Base-by-base conservation (phyloP, 2,329 filamentous ascomycete species). In the Colletotrichum shisoi region DNA sequence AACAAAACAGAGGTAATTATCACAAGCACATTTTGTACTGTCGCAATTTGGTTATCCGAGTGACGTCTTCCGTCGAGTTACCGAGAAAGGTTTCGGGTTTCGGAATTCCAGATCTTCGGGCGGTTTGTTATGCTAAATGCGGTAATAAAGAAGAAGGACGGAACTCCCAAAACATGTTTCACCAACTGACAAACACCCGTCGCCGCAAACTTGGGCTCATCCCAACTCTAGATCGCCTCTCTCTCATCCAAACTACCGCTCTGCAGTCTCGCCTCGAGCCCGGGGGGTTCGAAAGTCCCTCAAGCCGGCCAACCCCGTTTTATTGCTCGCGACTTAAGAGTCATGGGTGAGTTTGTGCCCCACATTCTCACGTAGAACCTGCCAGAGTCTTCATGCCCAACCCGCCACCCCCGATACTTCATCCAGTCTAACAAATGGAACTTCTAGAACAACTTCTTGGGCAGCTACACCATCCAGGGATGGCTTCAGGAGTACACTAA, bases 121-220 rank as follows among this genome's bases (percentile, higher is more conserved):
- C 8, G 46, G 12, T 49, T 19, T 31, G 12, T 21, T 17, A 27
- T 61, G 53, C 59, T 44, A 11, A 27, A 64, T 24, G 56, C 4
- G 42, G 39, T 37, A 40, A 34, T 17, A 39, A 31, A 34, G 31
- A 31, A 9, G 6, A 8, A 9, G 31, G 7, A 34, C 31, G 31
- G 31, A 34, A 9, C 8, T 2, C 2, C 11, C 56, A 42, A 62
- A 60, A 68, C 61, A 68, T 60, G 56, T 68, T 68, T 68, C 64
- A 67, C 40, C 53, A 48, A n/a, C 34, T 27, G 17, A 19, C 42
- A 57, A 54, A 56, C 53, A 63, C 42, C 52, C 42, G 54, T 12
- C 15, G 21, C 6, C 40, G 40, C n/a, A 63, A 27, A n/a, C 37
- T 44, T 45, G 37, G 51, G 56, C 44, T 60, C 65, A n/a, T 68